Conservation (phyloP, 495 filamentous ascomycete species). For the Trichoderma asperelloides region DNA sequence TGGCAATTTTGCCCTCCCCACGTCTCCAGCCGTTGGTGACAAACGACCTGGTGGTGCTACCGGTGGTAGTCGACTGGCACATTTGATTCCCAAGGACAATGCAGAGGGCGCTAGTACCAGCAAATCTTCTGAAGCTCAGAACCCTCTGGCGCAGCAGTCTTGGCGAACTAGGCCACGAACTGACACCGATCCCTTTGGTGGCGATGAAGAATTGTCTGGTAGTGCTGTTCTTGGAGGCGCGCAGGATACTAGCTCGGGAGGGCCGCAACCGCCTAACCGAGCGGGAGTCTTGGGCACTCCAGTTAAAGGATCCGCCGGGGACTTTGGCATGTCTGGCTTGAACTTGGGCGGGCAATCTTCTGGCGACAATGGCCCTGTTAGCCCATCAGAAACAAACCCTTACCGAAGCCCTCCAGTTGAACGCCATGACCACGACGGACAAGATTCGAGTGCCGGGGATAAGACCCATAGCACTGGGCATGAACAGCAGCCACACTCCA, state of each 20-base stretch:
- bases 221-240: conserved; percentile 75
- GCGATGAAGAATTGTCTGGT: conserved; percentile 53
- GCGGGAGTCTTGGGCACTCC: conserved; percentile 46
- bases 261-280: conserved; percentile 27
- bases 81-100: conserved; percentile 69
- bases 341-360: conserved; percentile 46
- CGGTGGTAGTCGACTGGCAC: conserved; percentile 76
- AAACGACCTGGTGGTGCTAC: conserved; percentile 64
- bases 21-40: conserved; percentile 46
- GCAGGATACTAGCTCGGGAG: conserved; percentile 60
- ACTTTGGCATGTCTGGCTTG: conserved; percentile 79
- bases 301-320: conserved; percentile 44
- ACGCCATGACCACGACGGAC: conserved; percentile 52
- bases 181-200: conserved; percentile 72
- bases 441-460: not conserved
- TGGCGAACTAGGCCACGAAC: conserved; percentile 52
- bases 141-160: conserved; percentile 25
- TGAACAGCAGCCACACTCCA: conserved; percentile 36
- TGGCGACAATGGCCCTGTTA: conserved; percentile 49
- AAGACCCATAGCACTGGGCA: conserved; percentile 19
- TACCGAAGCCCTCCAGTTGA: conserved; percentile 91
- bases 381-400: conserved; percentile 96
- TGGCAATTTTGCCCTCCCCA: conserved; percentile 64
- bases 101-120: conserved; percentile 48
- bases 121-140: conserved; percentile 26